These are phyloP conservation scores for Pulveroboletus sp. DNA, from an alignment of 768 basidiomycete species.

Conservation along the genomic window DNA sequence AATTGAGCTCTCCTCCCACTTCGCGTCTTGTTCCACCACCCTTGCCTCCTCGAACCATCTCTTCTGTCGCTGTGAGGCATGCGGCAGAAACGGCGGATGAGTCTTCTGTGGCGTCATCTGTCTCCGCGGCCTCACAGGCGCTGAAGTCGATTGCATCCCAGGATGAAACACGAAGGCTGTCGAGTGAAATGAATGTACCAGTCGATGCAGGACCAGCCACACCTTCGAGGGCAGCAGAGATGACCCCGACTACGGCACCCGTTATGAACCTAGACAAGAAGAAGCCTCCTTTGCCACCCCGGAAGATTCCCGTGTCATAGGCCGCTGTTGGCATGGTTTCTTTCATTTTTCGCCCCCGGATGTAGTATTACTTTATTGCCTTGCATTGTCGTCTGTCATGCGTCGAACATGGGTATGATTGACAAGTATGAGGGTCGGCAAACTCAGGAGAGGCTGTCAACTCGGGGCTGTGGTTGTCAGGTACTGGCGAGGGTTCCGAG, in stretches of 20 bases:
- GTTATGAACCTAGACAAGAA: constrained; percentile 10
- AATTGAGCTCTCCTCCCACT: constrained; percentile 12
- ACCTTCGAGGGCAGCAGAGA: constrained; percentile 3
- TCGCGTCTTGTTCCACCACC: constrained; percentile 34
- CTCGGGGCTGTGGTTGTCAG: not conserved
- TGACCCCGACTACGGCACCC: constrained; percentile 2
- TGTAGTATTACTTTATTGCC: constrained; percentile 7
- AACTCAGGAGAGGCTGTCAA: not conserved
- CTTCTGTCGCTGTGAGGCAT: constrained; percentile 30
- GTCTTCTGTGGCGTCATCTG: constrained; percentile 11
- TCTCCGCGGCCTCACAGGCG: constrained; percentile 46
- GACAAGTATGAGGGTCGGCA: not conserved
- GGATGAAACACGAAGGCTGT: constrained; percentile 34
- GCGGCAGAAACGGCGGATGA: constrained; percentile 25
- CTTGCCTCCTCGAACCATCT: constrained; percentile 38
- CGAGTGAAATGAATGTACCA: constrained; percentile 18
- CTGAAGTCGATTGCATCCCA: constrained; percentile 54
- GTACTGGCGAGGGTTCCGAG: not conserved
- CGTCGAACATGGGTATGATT: no score
- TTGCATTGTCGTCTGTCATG: not conserved
- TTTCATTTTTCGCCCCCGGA: not conserved
- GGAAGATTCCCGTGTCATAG: constrained; percentile 17
- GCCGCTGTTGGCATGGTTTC: not conserved
- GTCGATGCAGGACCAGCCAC: constrained; percentile 1
- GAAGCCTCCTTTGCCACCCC: constrained; percentile 36